These are phyloP conservation scores for Venturia asperata DNA, from an alignment of 2,329 filamentous ascomycete genomes.

Conservation along the genomic window DNA sequence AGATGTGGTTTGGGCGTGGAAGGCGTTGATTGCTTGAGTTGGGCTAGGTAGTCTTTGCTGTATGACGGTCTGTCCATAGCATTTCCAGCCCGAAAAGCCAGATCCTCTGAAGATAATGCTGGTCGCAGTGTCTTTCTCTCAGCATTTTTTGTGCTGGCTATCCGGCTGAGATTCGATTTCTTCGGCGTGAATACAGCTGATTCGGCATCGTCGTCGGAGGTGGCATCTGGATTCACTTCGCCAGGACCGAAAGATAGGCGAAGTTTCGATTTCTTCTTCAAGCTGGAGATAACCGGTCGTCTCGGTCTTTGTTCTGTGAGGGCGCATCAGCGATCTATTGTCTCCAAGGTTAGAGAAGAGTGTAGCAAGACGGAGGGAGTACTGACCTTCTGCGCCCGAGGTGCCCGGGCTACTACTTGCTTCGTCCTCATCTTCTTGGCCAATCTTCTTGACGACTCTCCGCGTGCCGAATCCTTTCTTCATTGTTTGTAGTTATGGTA, in stretches of 20 bases:
- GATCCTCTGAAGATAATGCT: conserved; percentile 41
- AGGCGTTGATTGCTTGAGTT: conserved; percentile 79
- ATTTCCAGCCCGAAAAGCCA: conserved; percentile 39
- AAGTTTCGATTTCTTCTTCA: conserved; percentile 65
- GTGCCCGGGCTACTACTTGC: neutral
- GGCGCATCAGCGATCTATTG: conserved; percentile 37
- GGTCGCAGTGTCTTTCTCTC: conserved; percentile 48
- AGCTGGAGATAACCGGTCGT: conserved; percentile 44
- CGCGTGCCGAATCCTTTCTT: conserved; percentile 49
- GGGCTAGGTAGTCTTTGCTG: conserved; percentile 76
- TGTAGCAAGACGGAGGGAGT: conserved; percentile 28
- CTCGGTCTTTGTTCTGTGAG: conserved; percentile 42
- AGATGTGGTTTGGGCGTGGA: conserved; percentile 61
- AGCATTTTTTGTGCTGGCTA: conserved; percentile 61
- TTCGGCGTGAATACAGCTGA: conserved; percentile 54
- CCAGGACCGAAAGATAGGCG: conserved; percentile 69
- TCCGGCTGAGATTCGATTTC: conserved; percentile 54
- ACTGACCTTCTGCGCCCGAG: conserved; percentile 16
- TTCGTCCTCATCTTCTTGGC: conserved; percentile 58
- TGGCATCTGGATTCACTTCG: conserved; percentile 48
- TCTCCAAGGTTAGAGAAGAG: conserved; percentile 19
- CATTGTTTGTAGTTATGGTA: conserved; percentile 40
- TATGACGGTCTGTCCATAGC: conserved; percentile 71
- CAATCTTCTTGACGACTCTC: conserved; percentile 71
- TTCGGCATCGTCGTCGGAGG: conserved; percentile 44